Conservation (phyloP, 2,329 filamentous ascomycete species). For the Aspergillus sp. region DNA sequence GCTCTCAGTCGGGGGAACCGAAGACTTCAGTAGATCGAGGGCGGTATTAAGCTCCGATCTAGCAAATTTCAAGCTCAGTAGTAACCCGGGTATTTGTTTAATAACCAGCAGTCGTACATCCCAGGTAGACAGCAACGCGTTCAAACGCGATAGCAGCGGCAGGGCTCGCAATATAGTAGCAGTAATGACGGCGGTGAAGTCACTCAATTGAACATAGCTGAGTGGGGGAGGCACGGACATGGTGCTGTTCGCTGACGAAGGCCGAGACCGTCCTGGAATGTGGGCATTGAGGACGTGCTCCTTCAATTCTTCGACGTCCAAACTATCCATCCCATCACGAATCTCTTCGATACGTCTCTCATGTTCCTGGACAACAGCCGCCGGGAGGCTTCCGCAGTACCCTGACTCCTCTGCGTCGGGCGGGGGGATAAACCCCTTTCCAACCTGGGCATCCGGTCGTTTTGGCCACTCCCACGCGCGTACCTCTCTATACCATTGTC, state of each 20-base stretch:
- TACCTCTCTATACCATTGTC: constrained; percentile 60
- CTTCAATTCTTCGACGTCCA: constrained; percentile 74
- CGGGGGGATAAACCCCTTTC: constrained; percentile 44
- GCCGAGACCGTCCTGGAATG: constrained; percentile 61
- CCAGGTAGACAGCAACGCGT: constrained; percentile 75
- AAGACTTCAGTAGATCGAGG: constrained; percentile 27
- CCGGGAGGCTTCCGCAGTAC: constrained; percentile 72
- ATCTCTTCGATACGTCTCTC: constrained; percentile 76
- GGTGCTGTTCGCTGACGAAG: constrained; percentile 47
- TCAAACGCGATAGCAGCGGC: constrained; percentile 74
- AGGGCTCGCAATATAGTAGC: constrained; percentile 87
- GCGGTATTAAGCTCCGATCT: constrained; percentile 36
- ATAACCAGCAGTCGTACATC: constrained; percentile 72
- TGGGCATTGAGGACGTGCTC: constrained; percentile 80
- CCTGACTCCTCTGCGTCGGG: constrained; percentile 24
- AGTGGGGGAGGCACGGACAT: constrained; percentile 43
- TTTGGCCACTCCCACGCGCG: constrained; percentile 60
- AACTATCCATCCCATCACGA: constrained; percentile 45
- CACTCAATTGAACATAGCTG: constrained; percentile 72
- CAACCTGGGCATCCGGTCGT: constrained; percentile 34
- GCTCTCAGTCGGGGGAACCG: constrained; percentile 25
- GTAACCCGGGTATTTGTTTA: constrained; percentile 67
- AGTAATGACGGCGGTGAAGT: constrained; percentile 86
- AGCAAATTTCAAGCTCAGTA: constrained; percentile 59
- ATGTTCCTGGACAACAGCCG: constrained; percentile 64